Conservation (phyloP, 108 stramenopile genomes). For the Pseudonitzschia pungens region DNA sequence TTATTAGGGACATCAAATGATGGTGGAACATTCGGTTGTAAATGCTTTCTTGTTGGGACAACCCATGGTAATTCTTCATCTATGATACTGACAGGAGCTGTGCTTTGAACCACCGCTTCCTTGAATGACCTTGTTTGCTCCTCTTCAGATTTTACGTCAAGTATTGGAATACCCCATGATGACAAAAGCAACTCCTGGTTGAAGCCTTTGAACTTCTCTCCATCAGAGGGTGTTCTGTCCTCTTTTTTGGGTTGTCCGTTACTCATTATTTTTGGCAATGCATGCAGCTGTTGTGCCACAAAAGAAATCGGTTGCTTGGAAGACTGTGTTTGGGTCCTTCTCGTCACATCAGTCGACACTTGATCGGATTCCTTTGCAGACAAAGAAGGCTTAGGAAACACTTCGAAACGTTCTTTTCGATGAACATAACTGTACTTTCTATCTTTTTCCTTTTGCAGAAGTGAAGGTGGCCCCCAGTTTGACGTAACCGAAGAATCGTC, state of each 20-base stretch:
- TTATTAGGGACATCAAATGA: background rate
- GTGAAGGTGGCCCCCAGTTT: conserved; percentile 29
- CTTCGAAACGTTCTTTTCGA: background rate
- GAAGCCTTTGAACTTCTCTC: conserved; percentile 10
- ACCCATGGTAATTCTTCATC: background rate
- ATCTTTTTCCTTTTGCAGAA: background rate
- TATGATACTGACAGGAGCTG: background rate
- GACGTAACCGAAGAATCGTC: conserved; percentile 23
- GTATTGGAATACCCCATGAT: conserved; percentile 16
- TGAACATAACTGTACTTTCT: background rate
- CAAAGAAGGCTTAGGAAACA: background rate
- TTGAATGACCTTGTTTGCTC: background rate
- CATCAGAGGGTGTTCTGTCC: background rate
- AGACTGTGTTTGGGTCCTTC: background rate
- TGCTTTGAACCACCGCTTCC: background rate
- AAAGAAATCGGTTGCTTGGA: background rate
- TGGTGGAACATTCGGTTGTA: background rate
- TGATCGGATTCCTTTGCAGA: background rate
- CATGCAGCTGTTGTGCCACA: background rate
- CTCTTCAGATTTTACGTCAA: background rate
- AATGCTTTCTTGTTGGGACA: background rate
- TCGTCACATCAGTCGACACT: background rate
- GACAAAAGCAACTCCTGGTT: background rate
- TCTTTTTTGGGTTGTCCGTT: background rate
- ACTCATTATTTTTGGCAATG: background rate